Evolutionary conservation across 306 rosid species (phyloP).

Genomic region (Datisca glomerata): DNA sequence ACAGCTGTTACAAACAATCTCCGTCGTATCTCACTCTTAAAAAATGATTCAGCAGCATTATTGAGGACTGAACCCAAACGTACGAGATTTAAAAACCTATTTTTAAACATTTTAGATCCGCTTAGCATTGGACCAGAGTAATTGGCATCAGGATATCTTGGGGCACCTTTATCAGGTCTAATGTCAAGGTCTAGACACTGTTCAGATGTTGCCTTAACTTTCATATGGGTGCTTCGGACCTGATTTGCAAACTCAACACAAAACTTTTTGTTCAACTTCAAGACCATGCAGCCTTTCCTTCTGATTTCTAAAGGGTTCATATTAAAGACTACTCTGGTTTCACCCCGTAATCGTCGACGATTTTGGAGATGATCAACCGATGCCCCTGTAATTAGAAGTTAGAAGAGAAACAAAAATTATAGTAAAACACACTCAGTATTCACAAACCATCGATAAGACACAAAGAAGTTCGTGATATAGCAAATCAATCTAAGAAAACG

Average conservation of each 20-base stretch:
- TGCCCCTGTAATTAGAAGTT: slow-evolving; percentile 15
- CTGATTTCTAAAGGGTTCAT: slow-evolving; percentile 9
- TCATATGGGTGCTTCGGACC: slow-evolving; percentile 24
- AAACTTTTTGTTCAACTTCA: slow-evolving; percentile 17
- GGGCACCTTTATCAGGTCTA: too few species aligned
- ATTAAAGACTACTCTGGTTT: slow-evolving; percentile 16
- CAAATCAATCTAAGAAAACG: too few species aligned
- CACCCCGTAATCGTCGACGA: slow-evolving; percentile 9
- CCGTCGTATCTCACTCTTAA: slow-evolving; percentile 87
- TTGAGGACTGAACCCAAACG: slow-evolving; percentile 68
- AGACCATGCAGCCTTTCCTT: slow-evolving; percentile 16
- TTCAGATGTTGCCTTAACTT: slow-evolving; percentile 31
- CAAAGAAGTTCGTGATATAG: too few species aligned
- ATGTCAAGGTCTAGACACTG: slow-evolving; percentile 19
- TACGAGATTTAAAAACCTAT: slow-evolving; percentile 63
- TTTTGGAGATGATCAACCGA: slow-evolving; percentile 18
- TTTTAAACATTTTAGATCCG: slow-evolving; percentile 34
- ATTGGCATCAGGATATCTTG: slow-evolving; percentile 9
- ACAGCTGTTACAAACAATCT: slow-evolving; percentile 79
- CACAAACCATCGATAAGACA: background rate
- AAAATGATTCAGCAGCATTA: slow-evolving; percentile 77
- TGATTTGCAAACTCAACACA: slow-evolving; percentile 29
- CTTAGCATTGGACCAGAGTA: background rate
- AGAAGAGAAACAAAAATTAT: background rate
- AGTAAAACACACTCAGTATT: background rate